Conservation (phyloP, 345 rosid species). For the Heritiera fomes region DNA sequence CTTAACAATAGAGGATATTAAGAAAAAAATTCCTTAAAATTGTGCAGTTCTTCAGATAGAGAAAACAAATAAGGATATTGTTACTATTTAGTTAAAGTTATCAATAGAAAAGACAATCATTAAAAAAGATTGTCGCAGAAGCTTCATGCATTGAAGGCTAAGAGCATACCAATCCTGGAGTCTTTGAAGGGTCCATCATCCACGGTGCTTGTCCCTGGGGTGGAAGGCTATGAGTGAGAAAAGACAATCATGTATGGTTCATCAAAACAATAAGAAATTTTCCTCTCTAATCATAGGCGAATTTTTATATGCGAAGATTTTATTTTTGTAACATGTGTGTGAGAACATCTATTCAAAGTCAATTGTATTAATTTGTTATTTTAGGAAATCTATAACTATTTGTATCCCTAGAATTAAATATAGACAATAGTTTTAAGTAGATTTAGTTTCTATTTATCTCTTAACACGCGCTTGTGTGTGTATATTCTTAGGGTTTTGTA, state of each 20-base stretch:
- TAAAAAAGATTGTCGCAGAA: constrained; percentile 22
- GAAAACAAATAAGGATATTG: neutral
- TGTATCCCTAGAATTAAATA: too few relatives aligned
- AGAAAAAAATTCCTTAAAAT: neutral
- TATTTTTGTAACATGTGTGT: neutral
- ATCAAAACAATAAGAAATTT: neutral
- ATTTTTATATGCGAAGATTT: neutral
- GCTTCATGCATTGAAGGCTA: constrained; percentile 15
- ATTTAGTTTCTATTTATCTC: too few relatives aligned
- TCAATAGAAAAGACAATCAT: neutral
- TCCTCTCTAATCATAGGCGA: neutral
- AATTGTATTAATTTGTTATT: too few relatives aligned
- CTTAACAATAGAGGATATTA: neutral
- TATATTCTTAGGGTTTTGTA: too few relatives aligned
- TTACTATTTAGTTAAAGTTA: neutral
- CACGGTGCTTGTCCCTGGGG: constrained; percentile 51
- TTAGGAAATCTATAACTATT: too few relatives aligned
- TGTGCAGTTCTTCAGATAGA: neutral
- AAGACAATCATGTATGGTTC: neutral
- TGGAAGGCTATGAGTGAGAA: constrained; percentile 19
- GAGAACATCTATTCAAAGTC: too few relatives aligned
- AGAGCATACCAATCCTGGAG: constrained; percentile 75
- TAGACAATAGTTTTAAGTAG: too few relatives aligned
- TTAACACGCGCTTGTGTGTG: too few relatives aligned
- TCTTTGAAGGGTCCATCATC: constrained; percentile 58